Conservation (phyloP, 1,139 yeast species). For the Suhomyces coccinellae region DNA sequence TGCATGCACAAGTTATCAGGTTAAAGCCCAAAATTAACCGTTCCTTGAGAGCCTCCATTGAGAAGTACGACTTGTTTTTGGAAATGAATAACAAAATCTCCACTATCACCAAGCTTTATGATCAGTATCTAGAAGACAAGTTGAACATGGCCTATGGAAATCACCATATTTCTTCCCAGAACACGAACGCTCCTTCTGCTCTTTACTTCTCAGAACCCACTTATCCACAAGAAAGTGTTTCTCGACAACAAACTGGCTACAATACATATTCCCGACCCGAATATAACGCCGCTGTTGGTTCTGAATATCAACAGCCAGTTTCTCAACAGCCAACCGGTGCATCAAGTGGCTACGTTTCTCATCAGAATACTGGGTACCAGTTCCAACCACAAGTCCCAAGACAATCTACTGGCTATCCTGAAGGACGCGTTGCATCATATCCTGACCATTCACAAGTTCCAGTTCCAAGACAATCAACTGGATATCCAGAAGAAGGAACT, state of each 20-base stretch:
- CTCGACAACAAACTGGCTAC: slow-evolving; percentile 6
- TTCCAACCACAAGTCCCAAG: background rate
- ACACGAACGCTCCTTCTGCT: background rate
- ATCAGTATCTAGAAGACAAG: slow-evolving; percentile 71
- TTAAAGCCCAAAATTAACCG: slow-evolving; percentile 75
- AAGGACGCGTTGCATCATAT: too few species aligned
- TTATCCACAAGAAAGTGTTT: background rate
- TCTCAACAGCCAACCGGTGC: background rate
- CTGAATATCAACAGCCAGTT: background rate
- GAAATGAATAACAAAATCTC: slow-evolving; percentile 82
- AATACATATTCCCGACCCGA: background rate
- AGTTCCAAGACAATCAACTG: too few species aligned
- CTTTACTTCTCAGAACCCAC: slow-evolving; percentile 2
- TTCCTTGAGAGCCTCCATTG: slow-evolving; percentile 61
- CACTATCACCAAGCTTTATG: slow-evolving; percentile 77
- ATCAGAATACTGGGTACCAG: slow-evolving; percentile 10
- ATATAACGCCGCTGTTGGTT: background rate
- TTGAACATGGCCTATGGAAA: slow-evolving; percentile 49
- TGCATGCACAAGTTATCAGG: slow-evolving; percentile 63
- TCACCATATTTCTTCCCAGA: slow-evolving; percentile 22
- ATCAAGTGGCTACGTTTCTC: slow-evolving; percentile 7
- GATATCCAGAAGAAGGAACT: too few species aligned
- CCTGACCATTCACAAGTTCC: too few species aligned
- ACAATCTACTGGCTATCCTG: slow-evolving; percentile 7
- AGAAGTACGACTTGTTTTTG: slow-evolving; percentile 67